phyloP scores from a whole-genome alignment of 192 early-diverging fungal species.

The Coemansia sp. region DNA sequence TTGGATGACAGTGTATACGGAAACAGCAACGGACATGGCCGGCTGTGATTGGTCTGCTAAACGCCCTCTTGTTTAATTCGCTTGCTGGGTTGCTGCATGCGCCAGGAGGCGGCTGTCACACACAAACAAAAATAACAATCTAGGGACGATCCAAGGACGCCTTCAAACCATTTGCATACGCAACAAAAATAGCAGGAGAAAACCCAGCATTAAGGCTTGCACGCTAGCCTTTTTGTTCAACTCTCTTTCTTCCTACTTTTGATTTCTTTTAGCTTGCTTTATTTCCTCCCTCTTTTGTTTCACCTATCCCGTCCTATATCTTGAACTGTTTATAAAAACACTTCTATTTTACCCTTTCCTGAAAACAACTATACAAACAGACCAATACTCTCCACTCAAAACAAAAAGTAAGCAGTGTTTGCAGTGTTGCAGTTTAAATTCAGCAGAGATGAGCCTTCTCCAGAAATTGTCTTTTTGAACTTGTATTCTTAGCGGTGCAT shows the following conservation, averaged over 20 bases:
- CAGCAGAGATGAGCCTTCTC: not conserved
- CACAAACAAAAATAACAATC: not conserved
- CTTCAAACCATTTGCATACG: not conserved
- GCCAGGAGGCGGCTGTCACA: not conserved
- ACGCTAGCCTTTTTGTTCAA: too few species aligned
- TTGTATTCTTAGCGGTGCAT: too few species aligned
- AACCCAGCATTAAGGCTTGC: not conserved
- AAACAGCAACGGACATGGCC: slow-evolving; percentile 18
- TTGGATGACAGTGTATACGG: not conserved
- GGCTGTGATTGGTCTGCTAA: slow-evolving; percentile 33
- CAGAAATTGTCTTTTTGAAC: too few species aligned
- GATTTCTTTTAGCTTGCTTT: too few species aligned
- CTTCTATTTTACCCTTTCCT: not conserved
- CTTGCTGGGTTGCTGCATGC: not conserved
- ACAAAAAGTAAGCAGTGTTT: not conserved
- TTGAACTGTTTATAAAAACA: not conserved
- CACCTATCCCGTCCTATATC: too few species aligned
- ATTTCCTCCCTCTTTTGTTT: too few species aligned
- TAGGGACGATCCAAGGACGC: not conserved
- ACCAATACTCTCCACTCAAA: not conserved
- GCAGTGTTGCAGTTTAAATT: not conserved
- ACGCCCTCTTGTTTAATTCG: not conserved
- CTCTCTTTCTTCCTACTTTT: too few species aligned
- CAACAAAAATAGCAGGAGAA: not conserved
- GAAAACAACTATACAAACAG: not conserved